Conservation (phyloP, 345 rosid genomes). For the Carallia brachiata region DNA sequence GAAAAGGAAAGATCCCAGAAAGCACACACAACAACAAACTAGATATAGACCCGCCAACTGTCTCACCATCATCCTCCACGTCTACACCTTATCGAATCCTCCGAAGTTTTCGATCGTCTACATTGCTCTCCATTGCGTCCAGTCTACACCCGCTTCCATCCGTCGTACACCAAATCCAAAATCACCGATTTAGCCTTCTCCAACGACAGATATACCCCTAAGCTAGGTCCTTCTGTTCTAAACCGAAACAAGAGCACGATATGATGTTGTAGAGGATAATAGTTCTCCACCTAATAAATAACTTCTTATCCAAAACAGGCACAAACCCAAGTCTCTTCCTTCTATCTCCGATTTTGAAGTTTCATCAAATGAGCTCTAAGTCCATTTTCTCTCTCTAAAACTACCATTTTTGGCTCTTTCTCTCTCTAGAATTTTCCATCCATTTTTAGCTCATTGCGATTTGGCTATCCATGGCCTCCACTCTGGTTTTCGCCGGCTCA, state of each 20-base stretch:
- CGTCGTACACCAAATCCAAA: not conserved
- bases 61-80: constrained; percentile 7
- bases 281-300: too few relatives aligned
- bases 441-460: not conserved
- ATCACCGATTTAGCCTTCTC: too few relatives aligned
- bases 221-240: too few relatives aligned
- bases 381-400: not conserved
- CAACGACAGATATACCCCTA: not conserved
- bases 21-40: not conserved
- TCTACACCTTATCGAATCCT: constrained; percentile 19
- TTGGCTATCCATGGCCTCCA: constrained; percentile 40
- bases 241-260: too few relatives aligned
- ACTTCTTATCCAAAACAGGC: not conserved
- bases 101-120: not conserved
- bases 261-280: too few relatives aligned
- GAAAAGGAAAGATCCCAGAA: not conserved
- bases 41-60: constrained; percentile 1
- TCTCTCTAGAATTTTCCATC: not conserved
- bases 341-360: too few relatives aligned
- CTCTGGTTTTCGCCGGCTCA: constrained; percentile 35
- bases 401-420: not conserved
- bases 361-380: too few relatives aligned
- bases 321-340: not conserved
- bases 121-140: not conserved
- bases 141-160: not conserved